Percentiles rank a stretch among this genome's conserved stretches.
These are phyloP conservation scores for Septoria linicola DNA, from an alignment of 2,329 filamentous ascomycete genomes.

Conservation along the genomic window DNA sequence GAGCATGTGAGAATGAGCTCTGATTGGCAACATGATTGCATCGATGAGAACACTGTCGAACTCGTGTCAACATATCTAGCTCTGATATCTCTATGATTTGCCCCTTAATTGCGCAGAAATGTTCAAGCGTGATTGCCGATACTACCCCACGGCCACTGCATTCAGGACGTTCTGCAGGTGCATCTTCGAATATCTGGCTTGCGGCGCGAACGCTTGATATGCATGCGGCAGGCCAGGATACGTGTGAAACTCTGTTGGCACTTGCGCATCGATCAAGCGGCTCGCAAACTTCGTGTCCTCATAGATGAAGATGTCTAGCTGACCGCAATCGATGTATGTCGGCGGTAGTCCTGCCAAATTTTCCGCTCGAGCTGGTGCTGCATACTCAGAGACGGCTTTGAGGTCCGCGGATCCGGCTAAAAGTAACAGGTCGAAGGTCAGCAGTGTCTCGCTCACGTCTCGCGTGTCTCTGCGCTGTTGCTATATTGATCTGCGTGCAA, in stretches of 20 bases:
- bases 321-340: constrained; percentile 46
- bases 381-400: constrained; percentile 25
- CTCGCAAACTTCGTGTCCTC: constrained; percentile 44
- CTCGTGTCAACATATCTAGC: no score
- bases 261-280: constrained; percentile 42
- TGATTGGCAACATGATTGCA: no score
- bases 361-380: constrained; percentile 27
- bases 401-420: constrained; percentile 20
- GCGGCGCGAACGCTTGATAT: constrained; percentile 37
- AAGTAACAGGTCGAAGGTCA: no score
- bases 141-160: constrained; percentile 9
- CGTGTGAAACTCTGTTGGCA: constrained; percentile 46
- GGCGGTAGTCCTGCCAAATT: constrained; percentile 41
- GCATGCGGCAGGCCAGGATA: constrained; percentile 47
- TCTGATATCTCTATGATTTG: no score
- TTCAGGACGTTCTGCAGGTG: constrained; percentile 18
- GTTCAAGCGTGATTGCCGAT: not conserved
- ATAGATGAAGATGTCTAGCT: constrained; percentile 47
- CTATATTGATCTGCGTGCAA: no score
- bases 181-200: constrained; percentile 20
- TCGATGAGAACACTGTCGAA: no score
- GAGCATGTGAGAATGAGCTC: no score
- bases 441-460: no score
- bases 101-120: no score
- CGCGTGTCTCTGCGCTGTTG: no score